A percentile compares a stretch with the other conserved stretches of the same genome.
Evolutionary conservation across 2,329 filamentous ascomycete genomes (phyloP).

Genomic region (Stemphylium beticola): DNA sequence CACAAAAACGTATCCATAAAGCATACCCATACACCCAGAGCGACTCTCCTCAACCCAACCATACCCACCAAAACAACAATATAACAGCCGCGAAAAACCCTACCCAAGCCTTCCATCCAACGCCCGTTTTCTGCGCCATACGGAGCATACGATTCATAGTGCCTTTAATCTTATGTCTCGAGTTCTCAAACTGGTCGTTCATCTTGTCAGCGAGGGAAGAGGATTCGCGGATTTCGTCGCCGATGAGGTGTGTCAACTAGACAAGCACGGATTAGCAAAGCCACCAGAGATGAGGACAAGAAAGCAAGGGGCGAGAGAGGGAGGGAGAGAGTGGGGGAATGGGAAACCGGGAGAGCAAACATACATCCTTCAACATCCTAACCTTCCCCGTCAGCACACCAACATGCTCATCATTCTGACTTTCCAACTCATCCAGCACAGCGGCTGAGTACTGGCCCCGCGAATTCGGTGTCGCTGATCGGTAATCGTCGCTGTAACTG

Average conservation of each 20-base stretch:
- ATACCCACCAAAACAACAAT: constrained; percentile 88
- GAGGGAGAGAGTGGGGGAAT: neutral
- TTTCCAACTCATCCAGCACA: constrained; percentile 90
- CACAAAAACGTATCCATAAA: too few species aligned
- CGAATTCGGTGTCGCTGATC: constrained; percentile 55
- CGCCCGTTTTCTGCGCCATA: constrained; percentile 94
- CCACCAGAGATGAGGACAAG: neutral
- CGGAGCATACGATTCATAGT: constrained; percentile 97
- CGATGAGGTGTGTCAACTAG: constrained; percentile 85
- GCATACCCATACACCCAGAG: neutral
- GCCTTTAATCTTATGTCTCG: constrained; percentile 77
- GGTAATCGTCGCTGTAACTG: constrained; percentile 22
- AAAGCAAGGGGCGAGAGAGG: neutral
- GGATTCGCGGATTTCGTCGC: constrained; percentile 91
- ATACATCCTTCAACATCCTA: constrained; percentile 83
- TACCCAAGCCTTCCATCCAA: constrained; percentile 94
- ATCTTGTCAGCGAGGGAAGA: constrained; percentile 90
- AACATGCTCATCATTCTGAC: constrained; percentile 90
- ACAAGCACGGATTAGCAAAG: neutral
- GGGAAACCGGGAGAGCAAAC: constrained; percentile 47
- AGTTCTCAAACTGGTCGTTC: constrained; percentile 92
- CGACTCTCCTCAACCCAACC: constrained; percentile 59
- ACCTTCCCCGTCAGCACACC: constrained; percentile 93
- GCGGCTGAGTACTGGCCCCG: constrained; percentile 93
- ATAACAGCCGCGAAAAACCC: constrained; percentile 84